Evolutionary conservation across 2,329 filamentous ascomycete genomes (phyloP).

Genomic region (Alternaria brassicicola): DNA sequence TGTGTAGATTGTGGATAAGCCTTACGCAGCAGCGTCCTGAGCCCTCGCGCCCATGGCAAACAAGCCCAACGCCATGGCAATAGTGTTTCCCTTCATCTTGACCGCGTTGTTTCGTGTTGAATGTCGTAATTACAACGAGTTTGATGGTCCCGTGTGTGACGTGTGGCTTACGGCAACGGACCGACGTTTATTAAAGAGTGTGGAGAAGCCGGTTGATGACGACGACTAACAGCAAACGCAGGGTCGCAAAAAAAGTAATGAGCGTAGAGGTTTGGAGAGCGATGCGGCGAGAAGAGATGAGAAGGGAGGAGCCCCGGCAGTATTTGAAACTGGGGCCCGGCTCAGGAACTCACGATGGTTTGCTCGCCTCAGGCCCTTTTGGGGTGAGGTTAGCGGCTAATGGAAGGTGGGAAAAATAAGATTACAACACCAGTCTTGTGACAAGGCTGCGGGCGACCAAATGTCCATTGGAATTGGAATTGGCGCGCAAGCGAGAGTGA

Average conservation of each 20-base stretch:
- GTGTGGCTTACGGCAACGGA: background rate
- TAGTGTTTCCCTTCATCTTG: slow-evolving; percentile 40
- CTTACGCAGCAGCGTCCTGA: slow-evolving; percentile 33
- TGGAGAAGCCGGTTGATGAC: slow-evolving; percentile 18
- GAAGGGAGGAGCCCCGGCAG: slow-evolving; percentile 25
- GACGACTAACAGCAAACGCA: slow-evolving; percentile 10
- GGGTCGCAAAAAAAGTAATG: slow-evolving; percentile 18
- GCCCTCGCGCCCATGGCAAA: slow-evolving; percentile 38
- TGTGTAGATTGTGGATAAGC: slow-evolving; percentile 1
- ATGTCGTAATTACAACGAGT: slow-evolving; percentile 12
- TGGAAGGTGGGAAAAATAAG: slow-evolving; percentile 14
- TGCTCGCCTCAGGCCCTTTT: slow-evolving; percentile 11
- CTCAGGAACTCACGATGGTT: slow-evolving; percentile 22
- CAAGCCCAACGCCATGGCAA: slow-evolving; percentile 37
- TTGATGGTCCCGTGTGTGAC: slow-evolving; percentile 6
- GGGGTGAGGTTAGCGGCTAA: slow-evolving; percentile 25
- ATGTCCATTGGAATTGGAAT: slow-evolving; percentile 24
- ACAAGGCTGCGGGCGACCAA: slow-evolving; percentile 6
- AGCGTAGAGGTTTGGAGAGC: slow-evolving; percentile 26
- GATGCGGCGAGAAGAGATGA: slow-evolving; percentile 21
- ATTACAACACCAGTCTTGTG: slow-evolving; percentile 21
- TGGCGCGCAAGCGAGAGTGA: slow-evolving; percentile 15
- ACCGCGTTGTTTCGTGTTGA: slow-evolving; percentile 5
- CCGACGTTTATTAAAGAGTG: slow-evolving; percentile 26
- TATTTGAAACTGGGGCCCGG: slow-evolving; percentile 34